phyloP scores from a whole-genome alignment of 768 basidiomycete genomes.

The Lactarius vividus region DNA sequence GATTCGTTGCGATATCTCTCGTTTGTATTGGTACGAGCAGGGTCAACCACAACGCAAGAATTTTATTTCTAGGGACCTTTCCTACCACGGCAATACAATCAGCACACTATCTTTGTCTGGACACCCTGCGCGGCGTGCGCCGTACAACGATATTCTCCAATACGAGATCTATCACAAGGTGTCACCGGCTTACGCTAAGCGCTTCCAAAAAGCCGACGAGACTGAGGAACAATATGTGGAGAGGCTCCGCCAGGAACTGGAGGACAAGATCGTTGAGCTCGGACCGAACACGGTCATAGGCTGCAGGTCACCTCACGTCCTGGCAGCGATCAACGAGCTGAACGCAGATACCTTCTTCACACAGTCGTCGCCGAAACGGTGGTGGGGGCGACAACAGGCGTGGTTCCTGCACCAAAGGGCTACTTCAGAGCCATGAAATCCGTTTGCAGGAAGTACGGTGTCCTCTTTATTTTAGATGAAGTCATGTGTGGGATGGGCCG shows the following conservation, averaged over 20 bases:
- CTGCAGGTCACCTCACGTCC: constrained; percentile 47
- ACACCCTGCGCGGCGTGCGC: constrained; percentile 64
- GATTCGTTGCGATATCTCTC: not conserved
- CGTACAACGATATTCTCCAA: constrained; percentile 66
- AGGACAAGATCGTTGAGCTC: constrained; percentile 79
- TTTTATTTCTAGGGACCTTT: constrained; percentile 74
- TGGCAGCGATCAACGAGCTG: not conserved
- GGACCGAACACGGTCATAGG: constrained; percentile 81
- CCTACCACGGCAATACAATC: constrained; percentile 85
- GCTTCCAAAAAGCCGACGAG: constrained; percentile 70
- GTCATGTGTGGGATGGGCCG: constrained; percentile 93
- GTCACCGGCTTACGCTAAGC: constrained; percentile 80
- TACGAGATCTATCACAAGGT: constrained; percentile 74
- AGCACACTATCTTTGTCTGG: constrained; percentile 64
- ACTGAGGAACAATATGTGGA: constrained; percentile 78
- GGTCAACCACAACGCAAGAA: constrained; percentile 69
- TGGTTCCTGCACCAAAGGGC: constrained; percentile 72
- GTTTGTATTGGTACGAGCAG: constrained; percentile 66
- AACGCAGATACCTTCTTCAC: not conserved
- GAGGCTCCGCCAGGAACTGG: constrained; percentile 74
- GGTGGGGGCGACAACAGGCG: constrained; percentile 81
- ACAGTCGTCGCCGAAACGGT: constrained; percentile 84
- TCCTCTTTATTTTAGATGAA: constrained; percentile 84
- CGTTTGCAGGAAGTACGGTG: constrained; percentile 69
- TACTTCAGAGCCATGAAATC: constrained; percentile 85